Conservation (phyloP, 2,329 filamentous ascomycete genomes). For the Tricladium varicosporioides region DNA sequence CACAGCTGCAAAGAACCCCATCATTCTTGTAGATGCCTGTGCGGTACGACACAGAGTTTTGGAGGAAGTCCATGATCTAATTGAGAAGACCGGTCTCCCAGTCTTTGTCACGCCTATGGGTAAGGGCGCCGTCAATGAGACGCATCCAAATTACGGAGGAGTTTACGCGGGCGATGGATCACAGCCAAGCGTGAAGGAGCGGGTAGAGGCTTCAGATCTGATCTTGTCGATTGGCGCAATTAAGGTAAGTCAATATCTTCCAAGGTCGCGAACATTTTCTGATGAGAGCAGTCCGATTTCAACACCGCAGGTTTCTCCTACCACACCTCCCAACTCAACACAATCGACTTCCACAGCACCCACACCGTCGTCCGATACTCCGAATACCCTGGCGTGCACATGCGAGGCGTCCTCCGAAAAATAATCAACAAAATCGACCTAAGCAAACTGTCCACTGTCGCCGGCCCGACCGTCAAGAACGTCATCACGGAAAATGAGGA, state of each 20-base stretch:
- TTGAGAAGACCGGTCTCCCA: slow-evolving; percentile 72
- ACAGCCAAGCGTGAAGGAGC: slow-evolving; percentile 59
- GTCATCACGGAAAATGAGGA: slow-evolving; percentile 44
- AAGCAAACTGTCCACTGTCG: slow-evolving; percentile 53
- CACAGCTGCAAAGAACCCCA: slow-evolving; percentile 67
- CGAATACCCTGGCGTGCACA: slow-evolving; percentile 73
- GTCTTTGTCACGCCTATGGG: slow-evolving; percentile 91
- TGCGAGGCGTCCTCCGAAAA: slow-evolving; percentile 75
- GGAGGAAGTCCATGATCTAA: slow-evolving; percentile 67
- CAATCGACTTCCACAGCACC: slow-evolving; percentile 78
- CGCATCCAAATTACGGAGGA: slow-evolving; percentile 72
- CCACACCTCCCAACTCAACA: slow-evolving; percentile 70
- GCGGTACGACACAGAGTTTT: slow-evolving; percentile 74
- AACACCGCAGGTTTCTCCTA: slow-evolving; percentile 84
- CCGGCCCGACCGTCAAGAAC: slow-evolving; percentile 54
- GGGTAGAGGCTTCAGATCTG: slow-evolving; percentile 67
- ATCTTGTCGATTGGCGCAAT: slow-evolving; percentile 68
- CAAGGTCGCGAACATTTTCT: not conserved
- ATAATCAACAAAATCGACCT: slow-evolving; percentile 60
- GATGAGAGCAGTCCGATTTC: slow-evolving; percentile 63
- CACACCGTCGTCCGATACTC: slow-evolving; percentile 73
- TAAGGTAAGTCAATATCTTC: slow-evolving; percentile 37
- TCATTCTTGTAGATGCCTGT: slow-evolving; percentile 81
- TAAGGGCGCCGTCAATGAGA: slow-evolving; percentile 79
- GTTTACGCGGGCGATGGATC: slow-evolving; percentile 83